Evolutionary conservation across 305 asterid species (phyloP), one percentile per base, ranked within the genome.

Genomic region (Andrographis paniculata): DNA sequence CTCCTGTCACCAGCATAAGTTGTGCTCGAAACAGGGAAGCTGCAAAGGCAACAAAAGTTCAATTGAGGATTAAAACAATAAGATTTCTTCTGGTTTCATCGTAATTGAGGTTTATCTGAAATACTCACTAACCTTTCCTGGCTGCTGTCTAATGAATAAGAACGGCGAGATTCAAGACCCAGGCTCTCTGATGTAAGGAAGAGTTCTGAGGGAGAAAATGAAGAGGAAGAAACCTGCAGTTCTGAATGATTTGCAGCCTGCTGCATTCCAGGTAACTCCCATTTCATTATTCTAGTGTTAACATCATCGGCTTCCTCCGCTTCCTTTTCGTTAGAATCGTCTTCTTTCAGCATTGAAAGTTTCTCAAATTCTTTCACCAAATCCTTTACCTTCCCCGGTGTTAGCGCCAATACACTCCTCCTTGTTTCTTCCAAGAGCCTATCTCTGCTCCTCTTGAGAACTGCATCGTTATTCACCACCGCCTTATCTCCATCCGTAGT

Each of bases 341-440:
- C 48, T 5, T 51, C 46, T 51, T 71, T 72, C 18, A 53, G 64
- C 11, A 70, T 55, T 0, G 46, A 37, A 10, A 75, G 81, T 9
- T 72, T 66, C 71, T 81, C 93, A 50, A 81, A 81, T 1, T 79
- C 84, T 72, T 72, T 61, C 20, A 78, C 84, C 60, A 78, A 55
- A 60, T 73, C 62, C 76, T 47, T 66, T 58, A 75, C 87, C 57
- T 69, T 61, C 16, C 79, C 87, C 17, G 73, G 65, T 44, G 74
- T 65, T 15, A 59, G 41, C 48, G 59, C 77, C 20, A 73, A 69
- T 40, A 42, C 66, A 20, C 62, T 21, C 60, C 50, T 50, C 13
- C 73, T 62, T 3, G 66, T 76, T 56, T 63, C 79, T 58, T 65
- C 74, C 66, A 75, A n/a, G 49, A 72, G 41, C 67, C 47, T 63